Percentiles rank a stretch among this genome's conserved stretches.
Conservation (phyloP, 2,329 filamentous ascomycete genomes). For the Colletotrichum musicola region DNA sequence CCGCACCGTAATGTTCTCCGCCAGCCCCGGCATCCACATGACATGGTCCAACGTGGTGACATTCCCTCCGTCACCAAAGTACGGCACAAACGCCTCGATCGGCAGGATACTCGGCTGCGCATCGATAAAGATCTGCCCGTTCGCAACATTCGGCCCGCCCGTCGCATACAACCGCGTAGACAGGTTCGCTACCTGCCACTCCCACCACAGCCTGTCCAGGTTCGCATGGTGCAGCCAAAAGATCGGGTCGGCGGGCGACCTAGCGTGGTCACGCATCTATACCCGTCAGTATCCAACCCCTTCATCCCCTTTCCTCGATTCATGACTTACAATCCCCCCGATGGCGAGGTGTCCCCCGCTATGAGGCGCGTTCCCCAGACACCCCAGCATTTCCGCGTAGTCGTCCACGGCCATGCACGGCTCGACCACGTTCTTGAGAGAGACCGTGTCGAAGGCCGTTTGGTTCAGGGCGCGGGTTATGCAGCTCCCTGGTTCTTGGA, state of each 20-base stretch:
- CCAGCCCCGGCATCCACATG: constrained; percentile 18
- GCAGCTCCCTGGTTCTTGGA: not conserved
- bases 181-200: constrained; percentile 30
- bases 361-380: constrained; percentile 1
- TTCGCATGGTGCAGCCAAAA: constrained; percentile 22
- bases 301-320: rapidly evolving
- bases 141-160: constrained; percentile 19
- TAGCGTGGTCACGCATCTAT: constrained; percentile 18
- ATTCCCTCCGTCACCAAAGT: constrained; percentile 17
- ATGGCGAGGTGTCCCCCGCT: constrained; percentile 13
- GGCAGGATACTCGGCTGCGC: constrained; percentile 9
- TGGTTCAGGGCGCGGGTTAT: constrained; percentile 17
- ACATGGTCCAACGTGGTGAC: constrained; percentile 17
- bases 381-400: constrained; percentile 19
- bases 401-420: constrained; percentile 14
- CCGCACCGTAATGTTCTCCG: constrained; percentile 9
- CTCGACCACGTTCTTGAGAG: not conserved
- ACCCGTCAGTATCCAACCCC: not conserved
- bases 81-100: constrained; percentile 9
- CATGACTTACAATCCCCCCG: constrained; percentile 14
- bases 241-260: constrained; percentile 8
- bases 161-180: constrained; percentile 7
- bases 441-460: constrained; percentile 12
- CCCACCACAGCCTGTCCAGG: constrained; percentile 16
- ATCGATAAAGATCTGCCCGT: constrained; percentile 2